Evolutionary conservation across 805 yeast species (phyloP).

Genomic region (Candida sphagnicola): DNA sequence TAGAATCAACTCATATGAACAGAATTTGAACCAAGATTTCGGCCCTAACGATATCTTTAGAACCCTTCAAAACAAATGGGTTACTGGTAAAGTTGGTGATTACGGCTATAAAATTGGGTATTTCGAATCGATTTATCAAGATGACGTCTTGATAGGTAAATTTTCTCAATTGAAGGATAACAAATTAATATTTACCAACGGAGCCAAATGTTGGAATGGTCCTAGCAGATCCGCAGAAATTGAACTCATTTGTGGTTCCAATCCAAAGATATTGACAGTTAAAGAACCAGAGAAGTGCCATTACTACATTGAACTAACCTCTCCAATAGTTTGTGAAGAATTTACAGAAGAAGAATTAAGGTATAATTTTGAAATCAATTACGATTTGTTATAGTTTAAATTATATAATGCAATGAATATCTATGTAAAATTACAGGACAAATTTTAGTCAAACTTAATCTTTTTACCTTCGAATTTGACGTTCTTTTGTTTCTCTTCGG

Average conservation of each 20-base stretch:
- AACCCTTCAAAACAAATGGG: constrained; percentile 48
- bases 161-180: constrained; percentile 23
- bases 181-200: constrained; percentile 47
- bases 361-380: constrained; percentile 23
- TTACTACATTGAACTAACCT: constrained; percentile 51
- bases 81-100: constrained; percentile 55
- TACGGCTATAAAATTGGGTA: constrained; percentile 65
- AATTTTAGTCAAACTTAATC: constrained; percentile 64
- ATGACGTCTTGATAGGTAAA: constrained; percentile 49
- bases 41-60: constrained; percentile 68
- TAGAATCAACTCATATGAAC: constrained; percentile 12
- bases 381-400: constrained; percentile 16
- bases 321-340: constrained; percentile 45
- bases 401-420: constrained; percentile 5
- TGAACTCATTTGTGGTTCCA: constrained; percentile 62
- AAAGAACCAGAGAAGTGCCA: constrained; percentile 88
- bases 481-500: constrained; percentile 60
- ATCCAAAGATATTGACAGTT: constrained; percentile 55
- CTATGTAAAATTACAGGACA: too few species aligned
- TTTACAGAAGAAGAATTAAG: constrained; percentile 24
- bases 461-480: constrained; percentile 82
- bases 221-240: constrained; percentile 73
- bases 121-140: constrained; percentile 55
- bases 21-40: constrained; percentile 27
- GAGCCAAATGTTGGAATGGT: constrained; percentile 93